Base-by-base conservation (phyloP, 805 yeast genomes). In the Candida silvatica region DNA sequence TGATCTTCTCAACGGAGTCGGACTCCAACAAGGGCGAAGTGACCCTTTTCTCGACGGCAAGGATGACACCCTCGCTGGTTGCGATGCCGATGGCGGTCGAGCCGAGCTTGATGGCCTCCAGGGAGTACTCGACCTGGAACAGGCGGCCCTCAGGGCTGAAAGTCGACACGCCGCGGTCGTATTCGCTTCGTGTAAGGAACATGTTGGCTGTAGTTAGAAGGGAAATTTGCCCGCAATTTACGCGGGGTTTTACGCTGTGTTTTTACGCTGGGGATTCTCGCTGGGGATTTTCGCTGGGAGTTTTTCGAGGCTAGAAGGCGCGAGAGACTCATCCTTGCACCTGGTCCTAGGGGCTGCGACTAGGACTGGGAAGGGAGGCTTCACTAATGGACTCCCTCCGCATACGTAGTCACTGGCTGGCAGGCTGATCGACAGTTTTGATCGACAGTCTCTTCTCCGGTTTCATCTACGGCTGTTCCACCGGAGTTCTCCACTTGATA, bases 121-220 rank as follows among this genome's bases (percentile, higher is more conserved):
- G 66, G 7, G 98, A 92, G 59, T 92, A 92, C 59, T 92, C 98
- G 29, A 92, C 98, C 64, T 92, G 98, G 66, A 92, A 92, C 42
- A 92, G 67, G 56, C 99, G 82, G 18, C 99, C 99, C 59, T 94
- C 98, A 18, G 99, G 99, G 2, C 97, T 88, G 60, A 94, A 92
- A 6, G 99, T 94, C 53, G 94, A 82, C 33, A 92, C 98, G 44
- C 98, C 99, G 61, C 99, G 82, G 58, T 92, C 99, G 61, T 92
- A 92, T 69, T 92, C 99, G 64, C 95, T 83, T 79, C 99, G 82
- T n/a, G 99, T 92, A 47, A 92, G 73, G 64, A 92, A 92, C 99
- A 92, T 92, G 35, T 38, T 42, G 6, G 17, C 12, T 27, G 9
- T 27, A 17, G 25, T n/a, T n/a, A n/a, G n/a, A 12, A 11, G 16